phyloP scores from a whole-genome alignment of 164 flowering plant species.

The Nymphaea thermarum region DNA sequence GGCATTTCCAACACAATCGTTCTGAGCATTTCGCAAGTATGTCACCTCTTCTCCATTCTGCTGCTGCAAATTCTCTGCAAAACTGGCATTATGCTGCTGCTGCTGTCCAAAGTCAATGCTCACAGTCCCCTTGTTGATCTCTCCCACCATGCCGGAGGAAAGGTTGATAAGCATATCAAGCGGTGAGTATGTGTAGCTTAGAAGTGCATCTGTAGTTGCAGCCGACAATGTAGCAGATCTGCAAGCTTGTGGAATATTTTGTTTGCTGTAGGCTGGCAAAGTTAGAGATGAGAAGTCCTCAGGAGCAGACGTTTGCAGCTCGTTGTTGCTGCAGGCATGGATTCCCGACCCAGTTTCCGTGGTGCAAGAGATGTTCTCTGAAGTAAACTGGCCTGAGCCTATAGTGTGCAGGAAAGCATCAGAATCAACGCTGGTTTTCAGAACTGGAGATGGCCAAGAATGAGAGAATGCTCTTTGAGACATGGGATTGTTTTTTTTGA shows the following conservation, averaged over 20 bases:
- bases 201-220: constrained; percentile 25
- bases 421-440: constrained; percentile 17
- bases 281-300: not conserved
- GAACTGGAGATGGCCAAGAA: constrained; percentile 51
- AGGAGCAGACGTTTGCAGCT: not conserved
- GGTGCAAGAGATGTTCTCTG: constrained; percentile 44
- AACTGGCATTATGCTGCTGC: constrained; percentile 23
- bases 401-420: constrained; percentile 19
- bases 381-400: constrained; percentile 22
- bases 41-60: constrained; percentile 27
- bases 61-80: constrained; percentile 21
- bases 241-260: constrained; percentile 13
- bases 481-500: constrained; percentile 77
- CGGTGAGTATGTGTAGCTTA: constrained; percentile 28
- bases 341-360: constrained; percentile 27
- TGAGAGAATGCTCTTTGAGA: constrained; percentile 76
- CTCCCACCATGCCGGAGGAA: constrained; percentile 19
- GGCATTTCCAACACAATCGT: constrained; percentile 7
- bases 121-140: constrained; percentile 19
- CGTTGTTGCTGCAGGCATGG: constrained; percentile 24
- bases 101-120: constrained; percentile 28
- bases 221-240: constrained; percentile 20
- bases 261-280: constrained; percentile 16
- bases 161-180: constrained; percentile 30
- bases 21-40: constrained; percentile 11